Base-by-base conservation (phyloP, 495 filamentous ascomycete species). In the Polyplosphaeria fusca region DNA sequence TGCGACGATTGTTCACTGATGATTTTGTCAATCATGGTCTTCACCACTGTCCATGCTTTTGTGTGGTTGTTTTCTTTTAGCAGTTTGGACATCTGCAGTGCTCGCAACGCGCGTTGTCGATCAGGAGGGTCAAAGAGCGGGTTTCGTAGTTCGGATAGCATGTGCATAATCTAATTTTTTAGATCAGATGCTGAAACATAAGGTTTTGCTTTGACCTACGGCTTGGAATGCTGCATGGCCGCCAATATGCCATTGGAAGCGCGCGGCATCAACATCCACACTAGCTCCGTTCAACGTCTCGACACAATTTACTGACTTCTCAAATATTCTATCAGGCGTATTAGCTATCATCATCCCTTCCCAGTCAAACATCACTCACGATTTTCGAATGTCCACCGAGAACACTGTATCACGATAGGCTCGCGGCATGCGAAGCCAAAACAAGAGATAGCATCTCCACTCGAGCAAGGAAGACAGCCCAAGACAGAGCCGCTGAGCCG, bases 401-500 rank as follows among this genome's bases (percentile, higher is more conserved):
- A 65, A 65, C 19, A 65, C 62, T 4, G 51, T 32, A 19, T 65
- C 57, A 9, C 62, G 51, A 44, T 61, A 65, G 1, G 52, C 56
- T 51, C 62, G 45, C 24, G 62, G 62, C 50, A 61, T 65, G 20
- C 62, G 50, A 16, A 65, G 44, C 62, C 62, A 65, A 43, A 65
- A 65, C 20, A 65, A n/a, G 1, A 65, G 40, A 26, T 55, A 65
- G 39, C 52, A 43, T 38, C 62, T 56, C 62, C 62, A 65, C 32
- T 65, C 56, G 7, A 65, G n/a, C 43, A 65, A 25, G 1, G 56
- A 61, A 2, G 52, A 41, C 18, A 65, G 40, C 4, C 62, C 56
- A 0, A 65, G 43, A 23, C 37, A 43, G 18, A 65, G 35, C 19
- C 57, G 39, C 38, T 65, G 57, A 5, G 42, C 28, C 13, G 62